Conservation (phyloP, 495 filamentous ascomycete genomes). For the Talaromyces proteolyticus region DNA sequence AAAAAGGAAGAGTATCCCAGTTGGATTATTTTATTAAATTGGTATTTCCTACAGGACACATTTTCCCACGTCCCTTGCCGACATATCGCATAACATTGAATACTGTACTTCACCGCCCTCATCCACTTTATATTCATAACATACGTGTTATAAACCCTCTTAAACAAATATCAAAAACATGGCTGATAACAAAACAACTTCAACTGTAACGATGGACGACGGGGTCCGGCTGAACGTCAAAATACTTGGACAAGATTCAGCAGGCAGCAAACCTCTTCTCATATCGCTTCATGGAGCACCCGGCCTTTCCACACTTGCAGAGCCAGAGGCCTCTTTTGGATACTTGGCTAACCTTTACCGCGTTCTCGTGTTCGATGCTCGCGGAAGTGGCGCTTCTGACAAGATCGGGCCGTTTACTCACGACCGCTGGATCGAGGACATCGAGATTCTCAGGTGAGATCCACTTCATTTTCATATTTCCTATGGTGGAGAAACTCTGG, state of each 20-base stretch:
- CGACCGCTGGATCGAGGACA: neutral
- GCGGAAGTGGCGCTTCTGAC: neutral
- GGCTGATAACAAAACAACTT: neutral
- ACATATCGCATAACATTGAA: no score
- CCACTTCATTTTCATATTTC: no score
- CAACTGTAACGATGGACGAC: neutral
- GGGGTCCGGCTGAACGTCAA: neutral
- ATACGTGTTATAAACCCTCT: no score
- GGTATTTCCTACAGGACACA: no score
- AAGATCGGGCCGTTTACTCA: neutral
- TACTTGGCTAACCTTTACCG: neutral
- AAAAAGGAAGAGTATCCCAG: no score
- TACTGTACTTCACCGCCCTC: no score
- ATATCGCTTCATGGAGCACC: neutral
- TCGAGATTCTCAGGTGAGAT: neutral
- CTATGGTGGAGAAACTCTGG: no score
- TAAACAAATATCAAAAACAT: neutral
- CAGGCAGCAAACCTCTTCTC: neutral
- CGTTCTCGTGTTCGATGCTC: neutral
- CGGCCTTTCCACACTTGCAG: neutral
- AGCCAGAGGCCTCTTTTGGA: neutral
- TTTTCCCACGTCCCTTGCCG: no score
- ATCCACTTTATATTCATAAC: no score
- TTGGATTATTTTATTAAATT: no score
- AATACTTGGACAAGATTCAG: neutral